Conservation (phyloP, 352 stramenopile genomes). For the Phytophthora meadii region DNA sequence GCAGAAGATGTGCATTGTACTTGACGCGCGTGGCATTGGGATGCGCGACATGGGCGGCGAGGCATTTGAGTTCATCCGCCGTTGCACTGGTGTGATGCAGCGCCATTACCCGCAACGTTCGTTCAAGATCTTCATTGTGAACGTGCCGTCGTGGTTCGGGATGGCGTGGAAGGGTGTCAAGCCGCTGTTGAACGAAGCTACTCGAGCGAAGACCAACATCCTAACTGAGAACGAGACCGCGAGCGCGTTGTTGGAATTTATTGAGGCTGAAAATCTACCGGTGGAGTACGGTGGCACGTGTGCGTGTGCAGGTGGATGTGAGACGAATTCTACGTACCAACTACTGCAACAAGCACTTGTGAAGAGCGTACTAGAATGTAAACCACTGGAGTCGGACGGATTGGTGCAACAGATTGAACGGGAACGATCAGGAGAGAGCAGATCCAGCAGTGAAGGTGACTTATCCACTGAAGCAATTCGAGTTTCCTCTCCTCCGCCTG, state of each 20-base stretch:
- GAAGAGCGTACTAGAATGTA: slow-evolving; percentile 58
- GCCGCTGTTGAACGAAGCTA: slow-evolving; percentile 87
- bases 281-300: slow-evolving; percentile 79
- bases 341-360: slow-evolving; percentile 61
- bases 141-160: slow-evolving; percentile 92
- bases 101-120: slow-evolving; percentile 89
- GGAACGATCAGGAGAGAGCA: slow-evolving; percentile 35
- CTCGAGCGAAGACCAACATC: slow-evolving; percentile 90
- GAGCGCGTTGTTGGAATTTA: slow-evolving; percentile 55
- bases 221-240: slow-evolving; percentile 72
- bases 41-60: slow-evolving; percentile 83
- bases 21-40: slow-evolving; percentile 78
- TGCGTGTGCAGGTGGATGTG: slow-evolving; percentile 64
- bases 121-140: slow-evolving; percentile 93
- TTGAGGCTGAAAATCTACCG: slow-evolving; percentile 71
- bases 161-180: slow-evolving; percentile 93
- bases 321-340: slow-evolving; percentile 74
- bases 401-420: slow-evolving; percentile 27
- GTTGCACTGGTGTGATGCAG: slow-evolving; percentile 87
- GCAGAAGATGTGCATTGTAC: slow-evolving; percentile 77
- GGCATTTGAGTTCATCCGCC: slow-evolving; percentile 82
- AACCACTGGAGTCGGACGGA: slow-evolving; percentile 53
- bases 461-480: slow-evolving; percentile 5
- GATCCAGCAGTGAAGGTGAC: slow-evolving; percentile 30
- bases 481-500: slow-evolving; percentile 8